Evolutionary conservation across 768 basidiomycete species (phyloP).

Genomic region (Boletus edulis): DNA sequence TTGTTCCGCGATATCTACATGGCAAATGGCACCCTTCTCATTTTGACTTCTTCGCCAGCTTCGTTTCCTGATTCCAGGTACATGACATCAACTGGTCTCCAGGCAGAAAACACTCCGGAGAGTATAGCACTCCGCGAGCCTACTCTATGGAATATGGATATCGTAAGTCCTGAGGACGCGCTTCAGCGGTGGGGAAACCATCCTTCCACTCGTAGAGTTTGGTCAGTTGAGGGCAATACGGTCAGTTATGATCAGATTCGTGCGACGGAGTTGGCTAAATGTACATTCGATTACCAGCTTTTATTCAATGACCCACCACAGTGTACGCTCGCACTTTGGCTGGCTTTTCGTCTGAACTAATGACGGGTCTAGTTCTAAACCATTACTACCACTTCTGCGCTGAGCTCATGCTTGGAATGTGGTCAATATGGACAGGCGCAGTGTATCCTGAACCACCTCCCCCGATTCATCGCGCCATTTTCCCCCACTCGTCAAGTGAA

Average conservation of each 20-base stretch:
- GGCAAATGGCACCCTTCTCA: slow-evolving; percentile 76
- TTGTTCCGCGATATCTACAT: slow-evolving; percentile 81
- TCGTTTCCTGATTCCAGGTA: slow-evolving; percentile 46
- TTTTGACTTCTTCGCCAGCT: slow-evolving; percentile 50
- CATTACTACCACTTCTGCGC: slow-evolving; percentile 91
- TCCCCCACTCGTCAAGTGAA: slow-evolving; percentile 54
- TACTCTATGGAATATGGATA: slow-evolving; percentile 56
- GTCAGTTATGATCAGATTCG: slow-evolving; percentile 37
- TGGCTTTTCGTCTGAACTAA: background rate
- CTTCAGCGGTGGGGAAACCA: slow-evolving; percentile 55
- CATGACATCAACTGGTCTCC: slow-evolving; percentile 68
- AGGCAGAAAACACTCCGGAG: slow-evolving; percentile 57
- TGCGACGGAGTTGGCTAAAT: slow-evolving; percentile 1
- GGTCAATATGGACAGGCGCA: slow-evolving; percentile 71
- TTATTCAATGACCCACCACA: slow-evolving; percentile 69
- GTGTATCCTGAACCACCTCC: slow-evolving; percentile 41
- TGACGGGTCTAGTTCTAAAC: slow-evolving; percentile 48
- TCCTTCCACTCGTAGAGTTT: slow-evolving; percentile 48
- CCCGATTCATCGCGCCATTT: slow-evolving; percentile 65
- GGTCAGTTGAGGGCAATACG: slow-evolving; percentile 70
- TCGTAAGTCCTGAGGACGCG: slow-evolving; percentile 62
- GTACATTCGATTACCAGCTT: slow-evolving; percentile 33
- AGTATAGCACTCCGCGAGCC: slow-evolving; percentile 69
- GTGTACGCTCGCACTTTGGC: slow-evolving; percentile 32
- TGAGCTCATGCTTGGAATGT: slow-evolving; percentile 73